Evolutionary conservation across 2,329 filamentous ascomycete genomes (phyloP), one percentile per base, ranked within the genome.

Genomic region (Hymenoscyphus linearis): DNA sequence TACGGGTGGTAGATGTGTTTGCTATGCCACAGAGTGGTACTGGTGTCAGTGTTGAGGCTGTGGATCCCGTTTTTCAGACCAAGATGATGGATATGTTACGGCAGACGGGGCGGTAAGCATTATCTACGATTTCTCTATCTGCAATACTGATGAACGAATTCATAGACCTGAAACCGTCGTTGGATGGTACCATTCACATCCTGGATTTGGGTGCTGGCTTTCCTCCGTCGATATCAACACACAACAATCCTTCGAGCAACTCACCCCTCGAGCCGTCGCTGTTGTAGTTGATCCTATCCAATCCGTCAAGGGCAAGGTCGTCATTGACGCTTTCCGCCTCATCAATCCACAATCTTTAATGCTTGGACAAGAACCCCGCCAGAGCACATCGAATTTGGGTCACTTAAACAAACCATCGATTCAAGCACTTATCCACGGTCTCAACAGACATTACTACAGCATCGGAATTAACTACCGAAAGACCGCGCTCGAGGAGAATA

Each of bases 51-150:
- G 95, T 99, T 71, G 95, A 99, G 78, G 96, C 95, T 57, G 95
- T 99, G 66, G 95, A 99, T 75, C 92, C 93, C 10, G 95, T 99
- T 36, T 99, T 99, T 77, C 95, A 99, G 80, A 97, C 92, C 72
- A 99, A 97, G 83, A 99, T 99, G 95, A 99, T 99, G 95, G 95
- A 99, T 75, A 98, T 99, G 95, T 81, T 99, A 75, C 85, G 90
- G 73, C 95, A 99, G 82, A 99, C 95, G 62, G 95, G 95, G 78
- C 85, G 95, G 91, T 96, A 80, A 71, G 55, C 34, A 44, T 57
- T 25, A 57, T 25, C 35, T 40, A 44, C 26, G 14, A 31, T 35
- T 18, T 57, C 53, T 22, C 12, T 36, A 52, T 57, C 63, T 58
- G 65, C 55, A 34, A 63, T 60, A 60, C 50, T 47, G 10, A 47